Base-by-base conservation (phyloP, 2,329 filamentous ascomycete genomes). In the Calonectria ilicicola region DNA sequence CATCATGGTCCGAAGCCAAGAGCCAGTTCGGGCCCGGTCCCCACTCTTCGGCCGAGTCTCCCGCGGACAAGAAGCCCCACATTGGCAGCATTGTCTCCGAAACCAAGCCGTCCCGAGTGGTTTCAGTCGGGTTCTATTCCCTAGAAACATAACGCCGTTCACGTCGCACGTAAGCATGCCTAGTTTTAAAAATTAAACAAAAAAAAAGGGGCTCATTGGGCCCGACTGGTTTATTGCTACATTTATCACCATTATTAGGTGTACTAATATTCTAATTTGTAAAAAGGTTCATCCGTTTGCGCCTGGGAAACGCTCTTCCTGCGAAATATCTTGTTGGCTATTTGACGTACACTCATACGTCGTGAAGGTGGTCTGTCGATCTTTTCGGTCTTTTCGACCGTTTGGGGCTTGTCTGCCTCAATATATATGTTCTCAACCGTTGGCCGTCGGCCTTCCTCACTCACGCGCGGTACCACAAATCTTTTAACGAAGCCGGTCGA, bases 251-350 rank as follows among this genome's bases (percentile, higher is more conserved):
- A 62, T 49, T 53, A n/a, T 60, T 69, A 58, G 73, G 72, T 78
- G 67, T 69, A 64, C 74, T 72, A 78, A 64, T 78, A 77, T 70
- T 79, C 78, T 74, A 80, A 73, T 56, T 78, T 79, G 23, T 74
- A 74, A 73, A 76, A 77, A 65, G 72, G 51, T 62, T 80, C 75
- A 63, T 80, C 78, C 65, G 67, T 71, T 69, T 80, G 78, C 58
- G 73, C 77, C 60, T 78, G 77, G 10, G 78, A 80, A 70, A 78
- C 79, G 56, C 77, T 78, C 64, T 76, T 80, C 64, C 78, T 77
- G 42, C 79, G 79, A 72, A 81, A 81, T 40, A 81, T 75, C 29
- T 72, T 80, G 29, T 81, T 79, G 47, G 80, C 76, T 44, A 81
- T 75, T 47, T 77, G 74, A 51, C 77, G 76, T 51, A 81, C 72